These are phyloP conservation scores for Starmerella stigmatis DNA, from an alignment of 805 yeast genomes.

Conservation along the genomic window DNA sequence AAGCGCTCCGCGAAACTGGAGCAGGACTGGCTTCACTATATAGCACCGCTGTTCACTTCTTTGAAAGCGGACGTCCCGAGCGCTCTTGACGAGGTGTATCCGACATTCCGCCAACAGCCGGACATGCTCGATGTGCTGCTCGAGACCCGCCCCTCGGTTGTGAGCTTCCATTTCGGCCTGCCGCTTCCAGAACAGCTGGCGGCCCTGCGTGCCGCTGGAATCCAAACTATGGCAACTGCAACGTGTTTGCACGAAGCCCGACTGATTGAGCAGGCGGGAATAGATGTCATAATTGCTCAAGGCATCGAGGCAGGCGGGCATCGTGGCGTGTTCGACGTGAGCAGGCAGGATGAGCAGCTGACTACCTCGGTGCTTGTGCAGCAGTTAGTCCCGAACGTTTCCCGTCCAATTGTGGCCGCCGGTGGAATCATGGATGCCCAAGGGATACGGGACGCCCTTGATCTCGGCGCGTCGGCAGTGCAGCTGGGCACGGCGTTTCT, in stretches of 20 bases:
- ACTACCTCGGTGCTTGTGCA: neutral
- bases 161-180: neutral
- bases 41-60: neutral
- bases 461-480: neutral
- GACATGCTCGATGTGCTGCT: neutral
- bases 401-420: neutral
- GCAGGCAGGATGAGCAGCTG: neutral
- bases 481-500: conserved; percentile 1
- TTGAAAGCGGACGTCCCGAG: neutral
- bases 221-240: neutral
- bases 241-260: neutral
- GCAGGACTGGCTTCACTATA: no score
- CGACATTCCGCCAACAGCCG: neutral
- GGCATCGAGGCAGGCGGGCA: conserved; percentile 1
- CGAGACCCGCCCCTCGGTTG: neutral
- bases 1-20: no score
- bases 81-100: neutral
- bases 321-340: neutral
- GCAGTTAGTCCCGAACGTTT: neutral
- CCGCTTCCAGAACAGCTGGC: neutral
- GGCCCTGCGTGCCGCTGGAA: neutral
- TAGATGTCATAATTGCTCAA: neutral
- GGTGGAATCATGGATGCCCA: neutral
- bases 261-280: neutral
- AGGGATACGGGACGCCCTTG: neutral